Conservation (phyloP, 306 rosid genomes). For the Senna siamea region DNA sequence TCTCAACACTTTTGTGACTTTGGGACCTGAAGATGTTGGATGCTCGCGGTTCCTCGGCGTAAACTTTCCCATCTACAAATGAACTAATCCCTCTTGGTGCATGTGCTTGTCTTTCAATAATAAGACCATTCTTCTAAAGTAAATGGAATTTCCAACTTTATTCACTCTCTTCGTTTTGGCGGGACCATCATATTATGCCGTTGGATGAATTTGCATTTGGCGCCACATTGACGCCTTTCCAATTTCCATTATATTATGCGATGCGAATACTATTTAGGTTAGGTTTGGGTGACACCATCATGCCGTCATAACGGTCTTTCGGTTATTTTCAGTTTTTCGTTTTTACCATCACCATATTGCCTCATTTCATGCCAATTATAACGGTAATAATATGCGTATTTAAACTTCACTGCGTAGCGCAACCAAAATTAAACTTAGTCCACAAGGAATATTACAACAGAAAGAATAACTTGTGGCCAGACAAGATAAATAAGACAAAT, state of each 20-base stretch:
- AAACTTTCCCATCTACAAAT: constrained; percentile 30
- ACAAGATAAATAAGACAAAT: neutral
- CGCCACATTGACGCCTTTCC: constrained; percentile 18
- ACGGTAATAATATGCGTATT: neutral
- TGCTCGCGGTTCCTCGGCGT: neutral
- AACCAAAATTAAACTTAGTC: neutral
- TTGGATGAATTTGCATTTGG: neutral
- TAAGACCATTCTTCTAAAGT: neutral
- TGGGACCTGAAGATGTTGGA: neutral
- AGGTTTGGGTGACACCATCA: constrained; percentile 1
- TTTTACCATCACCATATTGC: neutral
- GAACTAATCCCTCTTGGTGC: constrained; percentile 27
- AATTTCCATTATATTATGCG: no score
- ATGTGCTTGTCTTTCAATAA: constrained; percentile 35
- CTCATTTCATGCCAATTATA: neutral
- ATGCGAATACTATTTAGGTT: neutral
- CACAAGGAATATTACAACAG: neutral
- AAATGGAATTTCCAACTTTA: constrained; percentile 31
- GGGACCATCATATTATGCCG: constrained; percentile 10
- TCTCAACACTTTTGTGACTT: neutral
- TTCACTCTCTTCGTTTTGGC: constrained; percentile 38
- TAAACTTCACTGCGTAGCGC: neutral
- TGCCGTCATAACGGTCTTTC: neutral
- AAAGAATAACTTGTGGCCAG: constrained; percentile 27
- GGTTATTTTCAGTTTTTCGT: neutral